Percentiles rank a stretch among this genome's conserved stretches.
phyloP scores from a whole-genome alignment of 2,329 filamentous ascomycete species.

The Trichoderma sp. region DNA sequence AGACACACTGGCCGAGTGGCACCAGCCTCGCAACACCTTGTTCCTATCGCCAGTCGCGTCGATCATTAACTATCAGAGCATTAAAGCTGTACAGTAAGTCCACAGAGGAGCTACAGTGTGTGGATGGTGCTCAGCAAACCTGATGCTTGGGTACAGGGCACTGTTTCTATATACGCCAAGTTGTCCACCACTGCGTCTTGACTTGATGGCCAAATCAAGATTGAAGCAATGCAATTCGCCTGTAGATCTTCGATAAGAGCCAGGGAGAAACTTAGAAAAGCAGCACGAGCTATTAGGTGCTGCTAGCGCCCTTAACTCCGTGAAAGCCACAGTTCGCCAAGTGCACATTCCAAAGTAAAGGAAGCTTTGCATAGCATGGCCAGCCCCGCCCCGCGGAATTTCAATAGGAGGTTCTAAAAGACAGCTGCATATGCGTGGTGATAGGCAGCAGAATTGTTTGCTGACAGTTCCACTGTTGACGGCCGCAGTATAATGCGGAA shows the following conservation, averaged over 20 bases:
- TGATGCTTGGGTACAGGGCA: neutral
- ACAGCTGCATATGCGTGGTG: neutral
- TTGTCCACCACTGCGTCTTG: neutral
- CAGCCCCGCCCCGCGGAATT: neutral
- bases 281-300: neutral
- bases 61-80: neutral
- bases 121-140: neutral
- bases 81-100: neutral
- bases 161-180: neutral
- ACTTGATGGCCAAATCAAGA: neutral
- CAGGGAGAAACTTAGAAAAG: neutral
- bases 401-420: neutral
- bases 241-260: neutral
- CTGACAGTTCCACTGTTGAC: neutral
- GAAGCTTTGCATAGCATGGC: neutral
- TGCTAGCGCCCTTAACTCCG: neutral
- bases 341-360: neutral
- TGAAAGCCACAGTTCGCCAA: neutral
- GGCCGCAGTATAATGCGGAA: neutral
- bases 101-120: neutral
- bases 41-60: neutral
- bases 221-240: neutral
- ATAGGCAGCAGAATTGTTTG: neutral
- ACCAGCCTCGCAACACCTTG: neutral
- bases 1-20: slow-evolving; percentile 7